Conservation (phyloP, 495 filamentous ascomycete species). For the Lasiosphaeria ovina region DNA sequence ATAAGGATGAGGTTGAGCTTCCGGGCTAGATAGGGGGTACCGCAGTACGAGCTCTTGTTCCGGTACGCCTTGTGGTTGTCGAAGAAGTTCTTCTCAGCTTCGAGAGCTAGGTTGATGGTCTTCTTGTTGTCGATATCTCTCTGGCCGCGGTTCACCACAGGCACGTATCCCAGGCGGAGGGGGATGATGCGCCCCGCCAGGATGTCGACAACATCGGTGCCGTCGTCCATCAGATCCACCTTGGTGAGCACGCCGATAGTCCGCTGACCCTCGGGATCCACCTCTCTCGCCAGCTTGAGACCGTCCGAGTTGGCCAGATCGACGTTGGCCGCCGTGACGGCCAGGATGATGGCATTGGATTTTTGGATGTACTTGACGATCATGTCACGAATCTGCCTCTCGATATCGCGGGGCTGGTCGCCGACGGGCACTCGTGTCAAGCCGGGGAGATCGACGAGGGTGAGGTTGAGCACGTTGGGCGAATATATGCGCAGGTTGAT, state of each 20-base stretch:
- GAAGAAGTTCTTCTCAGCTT: slow-evolving; percentile 96
- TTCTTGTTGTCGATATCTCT: slow-evolving; percentile 97
- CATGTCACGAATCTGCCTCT: slow-evolving; percentile 97
- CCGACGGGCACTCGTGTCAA: slow-evolving; percentile 97
- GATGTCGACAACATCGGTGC: slow-evolving; percentile 99
- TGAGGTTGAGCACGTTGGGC: slow-evolving; percentile 95
- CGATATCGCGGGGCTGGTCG: slow-evolving; percentile 97
- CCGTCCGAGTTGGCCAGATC: slow-evolving; percentile 99
- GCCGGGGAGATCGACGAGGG: slow-evolving; percentile 94
- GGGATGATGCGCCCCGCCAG: slow-evolving; percentile 97
- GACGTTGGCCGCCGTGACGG: slow-evolving; percentile 93
- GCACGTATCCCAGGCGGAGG: slow-evolving; percentile 91
- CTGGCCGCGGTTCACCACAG: slow-evolving; percentile 98
- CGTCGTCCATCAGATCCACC: slow-evolving; percentile 99
- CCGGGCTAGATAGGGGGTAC: slow-evolving; percentile 92
- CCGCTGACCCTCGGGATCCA: slow-evolving; percentile 95
- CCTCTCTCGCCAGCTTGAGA: slow-evolving; percentile 92
- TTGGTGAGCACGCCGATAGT: slow-evolving; percentile 99
- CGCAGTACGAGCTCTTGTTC: slow-evolving; percentile 98
- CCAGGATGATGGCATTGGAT: slow-evolving; percentile 95
- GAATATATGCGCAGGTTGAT: slow-evolving; percentile 98
- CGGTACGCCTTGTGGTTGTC: slow-evolving; percentile 98
- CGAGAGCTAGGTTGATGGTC: slow-evolving; percentile 86
- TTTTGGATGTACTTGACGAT: slow-evolving; percentile 98
- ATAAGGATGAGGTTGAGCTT: slow-evolving; percentile 99